These are phyloP conservation scores for Adansonia grandidieri DNA, from an alignment of 441 rosid genomes.

Conservation along the genomic window DNA sequence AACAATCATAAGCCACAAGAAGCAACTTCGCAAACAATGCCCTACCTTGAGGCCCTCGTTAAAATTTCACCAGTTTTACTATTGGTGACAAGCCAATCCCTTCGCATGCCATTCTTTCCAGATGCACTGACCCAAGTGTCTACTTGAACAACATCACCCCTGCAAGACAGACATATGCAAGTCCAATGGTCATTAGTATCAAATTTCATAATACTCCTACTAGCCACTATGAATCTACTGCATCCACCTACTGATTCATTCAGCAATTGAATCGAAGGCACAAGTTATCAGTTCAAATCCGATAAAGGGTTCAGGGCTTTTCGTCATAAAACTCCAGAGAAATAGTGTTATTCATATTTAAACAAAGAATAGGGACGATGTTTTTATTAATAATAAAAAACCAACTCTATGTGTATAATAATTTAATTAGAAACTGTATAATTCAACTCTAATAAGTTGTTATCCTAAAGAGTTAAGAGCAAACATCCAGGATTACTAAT, in stretches of 20 bases:
- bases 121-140: slow-evolving; percentile 94
- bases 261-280: too few relatives aligned
- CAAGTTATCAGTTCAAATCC: too few relatives aligned
- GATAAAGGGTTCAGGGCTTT: too few relatives aligned
- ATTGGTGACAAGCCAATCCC: slow-evolving; percentile 90
- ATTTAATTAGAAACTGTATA: background rate
- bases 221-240: too few relatives aligned
- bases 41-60: slow-evolving; percentile 91
- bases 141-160: slow-evolving; percentile 94
- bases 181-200: slow-evolving; percentile 16
- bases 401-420: background rate
- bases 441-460: background rate
- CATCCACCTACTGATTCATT: too few relatives aligned
- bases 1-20: background rate
- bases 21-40: slow-evolving; percentile 9
- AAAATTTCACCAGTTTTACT: slow-evolving; percentile 77
- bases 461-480: too few relatives aligned
- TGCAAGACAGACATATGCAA: slow-evolving; percentile 36
- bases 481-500: background rate
- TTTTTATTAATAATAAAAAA: background rate
- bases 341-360: too few relatives aligned
- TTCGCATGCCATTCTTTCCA: slow-evolving; percentile 97
- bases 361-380: too few relatives aligned
- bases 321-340: too few relatives aligned
- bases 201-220: background rate